These are phyloP conservation scores for Phytopythium ostracodes DNA, from an alignment of 352 stramenopile genomes.

Conservation along the genomic window DNA sequence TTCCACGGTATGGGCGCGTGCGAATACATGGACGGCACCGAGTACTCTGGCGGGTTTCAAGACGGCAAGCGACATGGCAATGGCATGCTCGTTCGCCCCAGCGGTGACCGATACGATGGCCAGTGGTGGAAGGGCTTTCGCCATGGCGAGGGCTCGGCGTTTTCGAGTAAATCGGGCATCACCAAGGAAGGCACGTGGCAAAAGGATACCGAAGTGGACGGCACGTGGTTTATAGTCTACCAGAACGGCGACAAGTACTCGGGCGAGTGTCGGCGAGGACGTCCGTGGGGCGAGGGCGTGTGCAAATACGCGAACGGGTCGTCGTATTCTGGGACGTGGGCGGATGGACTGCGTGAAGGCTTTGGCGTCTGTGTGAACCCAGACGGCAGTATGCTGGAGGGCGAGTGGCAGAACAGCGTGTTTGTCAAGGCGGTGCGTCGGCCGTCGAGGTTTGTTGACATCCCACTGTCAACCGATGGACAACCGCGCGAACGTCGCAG, in stretches of 20 bases:
- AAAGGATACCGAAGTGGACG: constrained; percentile 50
- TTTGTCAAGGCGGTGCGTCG: constrained; percentile 40
- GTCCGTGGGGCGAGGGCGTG: constrained; percentile 73
- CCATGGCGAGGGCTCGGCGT: constrained; percentile 56
- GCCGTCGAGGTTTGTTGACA: constrained; percentile 57
- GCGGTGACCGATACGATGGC: constrained; percentile 57
- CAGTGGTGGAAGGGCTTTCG: constrained; percentile 74
- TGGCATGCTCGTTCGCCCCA: constrained; percentile 40
- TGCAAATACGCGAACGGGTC: constrained; percentile 90
- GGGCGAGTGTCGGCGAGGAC: constrained; percentile 47
- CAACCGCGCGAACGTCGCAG: constrained; percentile 2
- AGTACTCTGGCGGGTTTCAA: constrained; percentile 86
- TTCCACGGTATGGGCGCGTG: constrained; percentile 82
- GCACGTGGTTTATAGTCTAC: constrained; percentile 67
- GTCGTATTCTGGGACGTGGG: constrained; percentile 85
- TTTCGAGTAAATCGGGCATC: constrained; percentile 47
- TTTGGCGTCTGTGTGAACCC: constrained; percentile 59
- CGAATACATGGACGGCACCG: constrained; percentile 78
- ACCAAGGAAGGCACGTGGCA: constrained; percentile 73
- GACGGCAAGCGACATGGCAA: constrained; percentile 73
- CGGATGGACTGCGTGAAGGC: constrained; percentile 77
- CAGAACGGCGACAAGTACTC: constrained; percentile 78
- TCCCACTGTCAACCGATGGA: constrained; percentile 30
- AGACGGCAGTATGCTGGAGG: constrained; percentile 61
- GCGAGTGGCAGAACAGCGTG: constrained; percentile 69